A percentile compares a stretch with the other conserved stretches of the same genome.
Conservation (phyloP, 139 green algal species). For the Monoraphidium neglectum region DNA sequence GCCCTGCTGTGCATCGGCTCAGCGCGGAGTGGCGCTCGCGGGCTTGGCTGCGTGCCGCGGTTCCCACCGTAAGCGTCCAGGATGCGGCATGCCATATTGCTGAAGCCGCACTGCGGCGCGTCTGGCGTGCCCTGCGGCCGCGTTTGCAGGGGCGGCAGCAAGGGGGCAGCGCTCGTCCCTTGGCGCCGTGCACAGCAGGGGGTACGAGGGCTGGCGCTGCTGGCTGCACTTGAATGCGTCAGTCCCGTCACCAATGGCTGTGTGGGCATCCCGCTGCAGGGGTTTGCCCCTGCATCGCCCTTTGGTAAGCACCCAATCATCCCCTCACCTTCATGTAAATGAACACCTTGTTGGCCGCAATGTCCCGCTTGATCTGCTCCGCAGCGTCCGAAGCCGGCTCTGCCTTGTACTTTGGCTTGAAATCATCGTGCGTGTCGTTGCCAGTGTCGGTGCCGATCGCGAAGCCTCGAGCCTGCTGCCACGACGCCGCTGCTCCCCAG, state of each 20-base stretch:
- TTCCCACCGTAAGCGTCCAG: constrained; percentile 88
- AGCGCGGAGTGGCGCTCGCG: too few relatives aligned
- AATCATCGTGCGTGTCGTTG: constrained; percentile 86
- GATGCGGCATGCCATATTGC: constrained; percentile 85
- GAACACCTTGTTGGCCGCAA: constrained; percentile 79
- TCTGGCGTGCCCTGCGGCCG: constrained; percentile 62
- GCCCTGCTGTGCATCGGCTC: too few relatives aligned
- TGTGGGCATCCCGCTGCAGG: neutral
- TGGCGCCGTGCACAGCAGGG: too few relatives aligned
- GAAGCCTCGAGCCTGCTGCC: constrained; percentile 13
- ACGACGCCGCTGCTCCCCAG: too few relatives aligned
- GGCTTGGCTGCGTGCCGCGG: neutral
- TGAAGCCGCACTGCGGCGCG: constrained; percentile 92
- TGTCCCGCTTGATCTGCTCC: constrained; percentile 72
- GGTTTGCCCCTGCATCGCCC: neutral
- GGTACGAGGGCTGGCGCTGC: neutral
- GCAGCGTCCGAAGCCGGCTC: constrained; percentile 27
- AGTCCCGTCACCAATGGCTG: neutral
- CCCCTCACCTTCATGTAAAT: constrained; percentile 93
- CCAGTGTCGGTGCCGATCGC: constrained; percentile 15
- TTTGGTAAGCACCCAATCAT: too few relatives aligned
- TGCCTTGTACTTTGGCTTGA: constrained; percentile 81
- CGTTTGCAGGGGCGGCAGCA: neutral
- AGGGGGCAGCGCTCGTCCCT: neutral
- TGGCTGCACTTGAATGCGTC: neutral